Conservation (phyloP, 2,329 filamentous ascomycete genomes). For the Phyllosticta capitalensis region DNA sequence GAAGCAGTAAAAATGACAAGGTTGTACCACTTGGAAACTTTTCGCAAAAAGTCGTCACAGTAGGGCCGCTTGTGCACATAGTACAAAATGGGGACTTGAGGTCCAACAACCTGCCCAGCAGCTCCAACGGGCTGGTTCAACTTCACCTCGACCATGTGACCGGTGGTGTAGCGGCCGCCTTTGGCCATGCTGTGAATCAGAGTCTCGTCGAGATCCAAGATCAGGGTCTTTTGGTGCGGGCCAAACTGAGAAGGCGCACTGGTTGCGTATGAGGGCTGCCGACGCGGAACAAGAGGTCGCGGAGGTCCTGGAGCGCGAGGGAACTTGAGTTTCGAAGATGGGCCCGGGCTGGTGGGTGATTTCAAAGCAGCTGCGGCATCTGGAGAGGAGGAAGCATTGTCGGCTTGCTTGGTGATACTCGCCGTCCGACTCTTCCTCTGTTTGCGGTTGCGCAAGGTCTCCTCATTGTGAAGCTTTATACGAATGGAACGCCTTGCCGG, state of each 20-base stretch:
- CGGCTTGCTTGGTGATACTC: constrained; percentile 17
- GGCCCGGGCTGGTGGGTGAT: constrained; percentile 76
- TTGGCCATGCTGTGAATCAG: constrained; percentile 97
- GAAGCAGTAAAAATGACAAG: constrained; percentile 93
- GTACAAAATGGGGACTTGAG: constrained; percentile 93
- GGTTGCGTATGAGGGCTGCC: constrained; percentile 74
- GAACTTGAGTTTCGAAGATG: constrained; percentile 55
- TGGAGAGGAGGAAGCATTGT: constrained; percentile 27
- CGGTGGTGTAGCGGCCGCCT: constrained; percentile 87
- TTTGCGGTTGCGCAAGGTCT: constrained; percentile 63
- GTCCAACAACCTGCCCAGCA: constrained; percentile 59
- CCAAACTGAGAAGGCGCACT: constrained; percentile 25
- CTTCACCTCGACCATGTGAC: constrained; percentile 98
- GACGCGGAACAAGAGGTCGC: constrained; percentile 76
- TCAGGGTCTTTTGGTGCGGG: constrained; percentile 71
- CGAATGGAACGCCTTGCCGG: constrained; percentile 72
- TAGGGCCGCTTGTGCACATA: constrained; percentile 97
- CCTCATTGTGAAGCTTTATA: constrained; percentile 81
- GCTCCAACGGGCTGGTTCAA: constrained; percentile 63
- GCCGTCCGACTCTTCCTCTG: constrained; percentile 47
- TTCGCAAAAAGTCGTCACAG: constrained; percentile 91
- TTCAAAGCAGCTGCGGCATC: constrained; percentile 66
- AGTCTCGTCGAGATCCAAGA: constrained; percentile 93
- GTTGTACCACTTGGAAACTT: constrained; percentile 96
- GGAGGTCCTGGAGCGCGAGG: constrained; percentile 84